Evolutionary conservation across 2,329 filamentous ascomycete species (phyloP), one percentile per base, ranked within the genome.

Genomic region (Trichoderma harzianum): DNA sequence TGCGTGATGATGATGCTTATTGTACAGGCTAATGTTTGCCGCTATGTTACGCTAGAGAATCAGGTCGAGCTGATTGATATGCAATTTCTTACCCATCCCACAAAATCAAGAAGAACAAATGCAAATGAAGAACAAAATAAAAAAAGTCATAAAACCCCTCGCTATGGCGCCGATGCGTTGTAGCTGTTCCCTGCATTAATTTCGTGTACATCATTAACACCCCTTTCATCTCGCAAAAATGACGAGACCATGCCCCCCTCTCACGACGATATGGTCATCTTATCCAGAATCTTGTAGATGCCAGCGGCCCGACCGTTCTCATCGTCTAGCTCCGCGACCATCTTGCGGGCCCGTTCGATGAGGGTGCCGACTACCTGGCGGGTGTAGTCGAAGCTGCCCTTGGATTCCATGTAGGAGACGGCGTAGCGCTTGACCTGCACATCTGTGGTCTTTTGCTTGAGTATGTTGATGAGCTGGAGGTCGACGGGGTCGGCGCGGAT

Each of bases 371-470:
- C 81, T 1, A 94, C 92, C 65, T 88, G 85, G 72, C 90, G 86
- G 18, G 93, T 95, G 80, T 98, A 98, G 68, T 91, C 90, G 79
- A 99, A 98, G 79, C 92, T 97, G 47, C 94, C 94, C 1, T 92
- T 97, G 74, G 87, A 86, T 81, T 97, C 91, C 94, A 99, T 97
- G 80, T 97, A 97, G 60, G 86, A 86, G 24, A 98, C 91, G 3
- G 96, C 96, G 80, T 97, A 98, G 73, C 89, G 86, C 86, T 98
- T 98, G 68, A 98, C 93, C 78, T 95, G 92, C 61, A 93, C 90
- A 77, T 98, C 92, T 24, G 86, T 88, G 1, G 95, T 94, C 83
- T 94, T 95, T 82, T 98, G 95, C 82, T 93, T 93, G 55, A 98
- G 86, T 70, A 98, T 98, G 79, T 96, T 97, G 80, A 98, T 88